A percentile compares a stretch with the other conserved stretches of the same genome.
These are phyloP conservation scores for Hypoxylon intermedium DNA, from an alignment of 495 filamentous ascomycete species.

Conservation along the genomic window DNA sequence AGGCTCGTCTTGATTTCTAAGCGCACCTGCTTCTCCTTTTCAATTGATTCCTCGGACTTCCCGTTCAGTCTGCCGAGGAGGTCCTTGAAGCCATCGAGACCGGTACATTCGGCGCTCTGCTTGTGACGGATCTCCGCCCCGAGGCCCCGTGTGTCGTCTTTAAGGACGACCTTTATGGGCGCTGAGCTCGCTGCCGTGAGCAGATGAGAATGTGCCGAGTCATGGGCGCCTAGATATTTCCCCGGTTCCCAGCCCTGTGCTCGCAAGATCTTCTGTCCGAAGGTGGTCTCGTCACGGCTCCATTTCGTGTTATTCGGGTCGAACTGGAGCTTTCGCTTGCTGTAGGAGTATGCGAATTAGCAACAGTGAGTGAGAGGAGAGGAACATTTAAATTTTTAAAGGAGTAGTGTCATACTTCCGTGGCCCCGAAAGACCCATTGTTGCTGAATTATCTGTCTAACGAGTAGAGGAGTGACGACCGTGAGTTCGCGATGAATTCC, in stretches of 20 bases:
- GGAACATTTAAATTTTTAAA: neutral
- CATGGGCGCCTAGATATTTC: conserved; percentile 73
- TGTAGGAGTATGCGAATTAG: conserved; percentile 48
- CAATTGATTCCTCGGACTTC: conserved; percentile 71
- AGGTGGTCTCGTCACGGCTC: conserved; percentile 79
- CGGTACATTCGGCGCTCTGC: conserved; percentile 74
- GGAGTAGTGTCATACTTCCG: conserved; percentile 63
- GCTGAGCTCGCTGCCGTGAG: conserved; percentile 78
- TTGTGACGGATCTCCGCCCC: conserved; percentile 72
- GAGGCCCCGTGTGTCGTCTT: conserved; percentile 88
- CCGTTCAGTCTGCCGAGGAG: conserved; percentile 90
- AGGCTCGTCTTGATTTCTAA: conserved; percentile 69
- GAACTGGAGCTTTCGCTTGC: conserved; percentile 79
- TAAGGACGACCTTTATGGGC: conserved; percentile 78
- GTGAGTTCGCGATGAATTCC: neutral
- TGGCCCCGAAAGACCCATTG: conserved; percentile 78
- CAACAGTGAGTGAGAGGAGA: conserved; percentile 1
- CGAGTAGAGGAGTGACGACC: no score
- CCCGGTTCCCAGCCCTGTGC: conserved; percentile 91
- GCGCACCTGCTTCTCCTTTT: conserved; percentile 67
- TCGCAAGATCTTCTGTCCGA: conserved; percentile 85
- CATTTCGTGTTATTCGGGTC: conserved; percentile 96
- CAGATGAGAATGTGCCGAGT: conserved; percentile 73
- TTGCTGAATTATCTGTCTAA: conserved; percentile 16
- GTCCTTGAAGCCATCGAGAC: conserved; percentile 81